A percentile compares a stretch with the other conserved stretches of the same genome.
Evolutionary conservation across 73 alveolate genomes (phyloP).

Genomic region (Paramecium pentaurelia): DNA sequence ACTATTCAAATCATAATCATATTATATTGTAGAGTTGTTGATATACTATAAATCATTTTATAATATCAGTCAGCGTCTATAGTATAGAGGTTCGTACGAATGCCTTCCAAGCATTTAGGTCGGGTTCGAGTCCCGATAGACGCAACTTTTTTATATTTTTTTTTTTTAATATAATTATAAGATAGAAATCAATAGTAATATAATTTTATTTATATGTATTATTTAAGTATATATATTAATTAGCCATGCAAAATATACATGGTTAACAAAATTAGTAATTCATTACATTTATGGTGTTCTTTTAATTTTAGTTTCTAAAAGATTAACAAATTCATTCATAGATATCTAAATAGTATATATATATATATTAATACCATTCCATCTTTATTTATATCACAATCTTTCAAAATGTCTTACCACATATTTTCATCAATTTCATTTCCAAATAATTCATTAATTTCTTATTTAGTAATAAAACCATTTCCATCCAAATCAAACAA

Average conservation of each 20-base stretch:
- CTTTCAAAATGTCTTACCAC: slow-evolving; percentile 27
- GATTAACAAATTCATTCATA: background rate
- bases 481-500: slow-evolving; percentile 43
- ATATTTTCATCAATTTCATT: slow-evolving; percentile 26
- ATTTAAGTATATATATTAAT: background rate
- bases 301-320: background rate
- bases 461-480: slow-evolving; percentile 17
- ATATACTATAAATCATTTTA: background rate
- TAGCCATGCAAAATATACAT: background rate
- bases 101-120: slow-evolving; percentile 89
- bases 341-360: background rate
- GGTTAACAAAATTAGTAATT: background rate
- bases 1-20: background rate
- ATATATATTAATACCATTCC: background rate
- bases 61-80: slow-evolving; percentile 63
- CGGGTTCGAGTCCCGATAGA: slow-evolving; percentile 93
- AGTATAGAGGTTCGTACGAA: slow-evolving; percentile 89
- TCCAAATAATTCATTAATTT: slow-evolving; percentile 31
- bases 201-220: background rate
- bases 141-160: slow-evolving; percentile 67
- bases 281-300: background rate
- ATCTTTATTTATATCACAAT: slow-evolving; percentile 30
- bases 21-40: background rate
- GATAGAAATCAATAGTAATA: background rate
- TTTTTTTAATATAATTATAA: background rate